A percentile compares a stretch with the other conserved stretches of the same genome.
Evolutionary conservation across 1,284 basidiomycete genomes (phyloP).

Genomic region (Cutaneotrichosporon sp.): DNA sequence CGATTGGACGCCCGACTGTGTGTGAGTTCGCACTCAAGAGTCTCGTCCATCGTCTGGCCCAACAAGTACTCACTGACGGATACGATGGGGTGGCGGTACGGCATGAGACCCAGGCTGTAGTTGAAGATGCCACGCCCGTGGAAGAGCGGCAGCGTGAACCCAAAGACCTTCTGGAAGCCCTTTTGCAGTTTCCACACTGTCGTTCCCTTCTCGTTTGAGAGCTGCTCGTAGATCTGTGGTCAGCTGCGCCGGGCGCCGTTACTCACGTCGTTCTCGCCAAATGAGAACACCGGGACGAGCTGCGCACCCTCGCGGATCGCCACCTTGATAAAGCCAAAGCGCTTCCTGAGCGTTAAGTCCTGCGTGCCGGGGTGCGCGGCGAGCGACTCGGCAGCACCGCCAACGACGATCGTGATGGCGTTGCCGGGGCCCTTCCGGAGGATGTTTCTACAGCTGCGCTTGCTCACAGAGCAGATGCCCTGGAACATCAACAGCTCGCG

Average conservation of each 20-base stretch:
- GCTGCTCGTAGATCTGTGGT: constrained; percentile 85
- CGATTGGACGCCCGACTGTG: constrained; percentile 14
- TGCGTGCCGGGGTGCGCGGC: constrained; percentile 87
- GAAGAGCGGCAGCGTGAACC: constrained; percentile 95
- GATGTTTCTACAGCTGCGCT: constrained; percentile 85
- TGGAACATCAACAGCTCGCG: constrained; percentile 83
- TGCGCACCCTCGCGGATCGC: constrained; percentile 93
- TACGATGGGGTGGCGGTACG: constrained; percentile 91
- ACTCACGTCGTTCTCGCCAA: constrained; percentile 95
- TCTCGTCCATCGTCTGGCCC: too few relatives aligned
- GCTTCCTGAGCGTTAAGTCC: constrained; percentile 81
- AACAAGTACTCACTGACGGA: constrained; percentile 73
- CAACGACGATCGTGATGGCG: constrained; percentile 92
- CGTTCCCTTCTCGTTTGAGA: constrained; percentile 88
- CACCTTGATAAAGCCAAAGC: constrained; percentile 93
- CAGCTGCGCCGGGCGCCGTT: not conserved
- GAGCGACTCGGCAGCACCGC: constrained; percentile 92
- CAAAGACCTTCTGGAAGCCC: constrained; percentile 85
- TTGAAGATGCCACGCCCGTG: constrained; percentile 70
- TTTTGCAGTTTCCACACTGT: constrained; percentile 84
- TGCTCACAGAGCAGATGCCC: constrained; percentile 91
- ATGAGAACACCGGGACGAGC: constrained; percentile 92
- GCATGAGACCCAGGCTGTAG: constrained; percentile 67
- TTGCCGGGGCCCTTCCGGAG: constrained; percentile 67
- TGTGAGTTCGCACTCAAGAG: not conserved